Percentiles rank a stretch among this genome's conserved stretches.
These are phyloP conservation scores for Graphiopsis chlorocephala DNA, from an alignment of 2,329 filamentous ascomycete species.

Conservation along the genomic window DNA sequence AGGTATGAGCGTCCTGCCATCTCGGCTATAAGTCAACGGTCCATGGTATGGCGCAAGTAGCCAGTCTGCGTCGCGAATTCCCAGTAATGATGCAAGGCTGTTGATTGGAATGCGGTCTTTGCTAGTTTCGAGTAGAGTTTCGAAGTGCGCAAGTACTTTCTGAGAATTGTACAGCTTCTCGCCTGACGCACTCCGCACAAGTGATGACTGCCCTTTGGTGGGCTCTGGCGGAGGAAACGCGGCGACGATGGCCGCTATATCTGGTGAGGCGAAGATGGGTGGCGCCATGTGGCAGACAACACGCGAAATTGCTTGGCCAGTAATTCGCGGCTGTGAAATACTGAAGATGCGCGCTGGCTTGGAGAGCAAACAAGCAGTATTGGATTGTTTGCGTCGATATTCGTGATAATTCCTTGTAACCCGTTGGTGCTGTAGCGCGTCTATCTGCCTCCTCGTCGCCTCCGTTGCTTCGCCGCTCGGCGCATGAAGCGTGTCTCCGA, in stretches of 20 bases:
- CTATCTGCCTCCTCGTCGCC: neutral
- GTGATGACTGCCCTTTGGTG: conserved; percentile 20
- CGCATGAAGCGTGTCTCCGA: neutral
- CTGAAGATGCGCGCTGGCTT: neutral
- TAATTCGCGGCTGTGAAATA: neutral
- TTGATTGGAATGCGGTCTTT: conserved; percentile 18
- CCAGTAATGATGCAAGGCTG: conserved; percentile 20
- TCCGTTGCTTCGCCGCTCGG: neutral
- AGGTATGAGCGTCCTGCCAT: conserved; percentile 13
- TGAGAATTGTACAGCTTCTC: conserved; percentile 23
- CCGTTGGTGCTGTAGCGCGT: neutral
- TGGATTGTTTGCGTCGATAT: neutral
- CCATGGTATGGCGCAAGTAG: conserved; percentile 10
- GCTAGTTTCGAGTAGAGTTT: conserved; percentile 18
- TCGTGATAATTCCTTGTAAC: neutral
- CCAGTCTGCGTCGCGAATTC: conserved; percentile 17
- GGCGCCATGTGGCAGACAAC: conserved; percentile 21
- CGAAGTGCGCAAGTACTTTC: conserved; percentile 16
- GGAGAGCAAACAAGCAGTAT: neutral
- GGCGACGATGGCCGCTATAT: conserved; percentile 27
- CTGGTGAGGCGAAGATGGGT: conserved; percentile 27
- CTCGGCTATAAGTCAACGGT: conserved; percentile 10
- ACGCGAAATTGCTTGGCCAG: conserved; percentile 8
- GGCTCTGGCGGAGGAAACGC: conserved; percentile 25
- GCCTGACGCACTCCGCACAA: conserved; percentile 25